Conservation (phyloP, 208 protist genomes). For the Trypanosoma platydactyli region DNA sequence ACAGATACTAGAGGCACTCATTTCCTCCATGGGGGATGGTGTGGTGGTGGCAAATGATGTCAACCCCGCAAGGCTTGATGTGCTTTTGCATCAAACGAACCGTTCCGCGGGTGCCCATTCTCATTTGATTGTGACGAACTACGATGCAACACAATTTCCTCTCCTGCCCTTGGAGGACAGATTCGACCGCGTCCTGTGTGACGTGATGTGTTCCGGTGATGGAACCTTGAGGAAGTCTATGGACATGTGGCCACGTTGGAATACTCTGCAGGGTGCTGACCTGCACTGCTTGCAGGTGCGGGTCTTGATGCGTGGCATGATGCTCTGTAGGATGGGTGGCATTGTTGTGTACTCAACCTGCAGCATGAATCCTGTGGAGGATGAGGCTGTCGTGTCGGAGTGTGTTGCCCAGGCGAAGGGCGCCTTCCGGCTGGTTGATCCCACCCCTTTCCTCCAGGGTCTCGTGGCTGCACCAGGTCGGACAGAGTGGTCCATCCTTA, state of each 20-base stretch:
- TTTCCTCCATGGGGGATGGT: slow-evolving; percentile 41
- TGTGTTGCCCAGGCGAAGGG: slow-evolving; percentile 70
- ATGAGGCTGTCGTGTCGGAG: slow-evolving; percentile 92
- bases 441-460: slow-evolving; percentile 60
- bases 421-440: slow-evolving; percentile 85
- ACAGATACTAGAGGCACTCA: slow-evolving; percentile 80
- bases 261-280: slow-evolving; percentile 67
- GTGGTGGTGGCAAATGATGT: slow-evolving; percentile 92
- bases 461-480: slow-evolving; percentile 77
- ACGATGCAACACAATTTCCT: slow-evolving; percentile 84
- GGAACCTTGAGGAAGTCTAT: slow-evolving; percentile 95
- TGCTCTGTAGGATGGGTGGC: slow-evolving; percentile 77
- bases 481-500: slow-evolving; percentile 76
- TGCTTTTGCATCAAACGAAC: slow-evolving; percentile 86
- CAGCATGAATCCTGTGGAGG: slow-evolving; percentile 94
- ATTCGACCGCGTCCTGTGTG: slow-evolving; percentile 93
- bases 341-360: slow-evolving; percentile 96
- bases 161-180: slow-evolving; percentile 50
- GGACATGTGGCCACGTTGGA: slow-evolving; percentile 92
- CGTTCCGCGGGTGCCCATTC: slow-evolving; percentile 55
- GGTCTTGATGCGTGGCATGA: slow-evolving; percentile 83
- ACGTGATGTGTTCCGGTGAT: slow-evolving; percentile 96
- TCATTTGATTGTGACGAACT: slow-evolving; percentile 89
- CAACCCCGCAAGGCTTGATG: slow-evolving; percentile 75
- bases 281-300: slow-evolving; percentile 86